Evolutionary conservation across 176 grass and related monocot genomes (phyloP), one percentile per base, ranked within the genome.

Genomic region (Canna indica): DNA sequence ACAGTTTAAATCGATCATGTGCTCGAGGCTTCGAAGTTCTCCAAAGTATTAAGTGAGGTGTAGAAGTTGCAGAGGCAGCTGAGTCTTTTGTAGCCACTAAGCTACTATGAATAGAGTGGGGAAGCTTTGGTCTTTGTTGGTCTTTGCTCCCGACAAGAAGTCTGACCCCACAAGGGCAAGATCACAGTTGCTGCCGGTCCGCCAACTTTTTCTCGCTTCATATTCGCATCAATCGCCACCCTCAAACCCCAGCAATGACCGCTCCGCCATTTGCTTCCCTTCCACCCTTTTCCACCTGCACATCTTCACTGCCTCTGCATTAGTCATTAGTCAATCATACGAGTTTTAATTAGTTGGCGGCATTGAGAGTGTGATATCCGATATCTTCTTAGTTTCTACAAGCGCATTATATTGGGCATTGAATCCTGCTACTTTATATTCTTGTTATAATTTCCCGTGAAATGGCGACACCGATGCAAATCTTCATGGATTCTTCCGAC

Each of bases 101-200:
- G 50, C 50, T 54, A 54, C 20, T 18, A 17, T n/a, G 50, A 7
- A 18, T 54, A 5, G 50, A n/a, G 15, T n/a, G 27, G 12, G 27
- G 58, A 14, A 31, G 27, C 26, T 30, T 30, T 32, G 27, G 27
- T n/a, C n/a, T n/a, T 3, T 16, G 12, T 60, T 0, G 58, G 58
- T 60, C 58, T 60, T 54, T 54, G 50, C 50, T 54, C 50, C 58
- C 58, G 28, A 60, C 58, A 60, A 29, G 26, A 54, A 54, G 58
- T 60, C 26, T 31, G 58, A 26, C 58, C 58, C 58, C 58, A 60
- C 58, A 60, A 30, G 28, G 9, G 9, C 26, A 5, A 30, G 8
- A 16, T 25, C 27, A 15, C 11, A 14, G 27, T 60, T 1, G 0
- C 58, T 60, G 58, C 58, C 31, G 58, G 27, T 29, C 28, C 58